Conservation (phyloP, 202 grass and related monocot genomes). For the Musa balbisiana region DNA sequence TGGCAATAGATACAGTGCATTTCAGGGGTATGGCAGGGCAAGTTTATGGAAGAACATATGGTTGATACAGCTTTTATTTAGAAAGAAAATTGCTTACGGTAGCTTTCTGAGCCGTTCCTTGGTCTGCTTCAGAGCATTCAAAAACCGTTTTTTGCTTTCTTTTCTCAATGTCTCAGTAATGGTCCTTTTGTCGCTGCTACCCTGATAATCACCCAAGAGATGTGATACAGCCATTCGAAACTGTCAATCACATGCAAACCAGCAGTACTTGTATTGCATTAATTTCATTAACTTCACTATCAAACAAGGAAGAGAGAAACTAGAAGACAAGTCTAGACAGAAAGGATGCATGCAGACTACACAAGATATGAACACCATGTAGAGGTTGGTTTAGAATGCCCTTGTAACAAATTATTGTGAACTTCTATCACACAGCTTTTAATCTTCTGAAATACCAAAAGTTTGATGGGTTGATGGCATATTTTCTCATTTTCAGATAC, state of each 20-base stretch:
- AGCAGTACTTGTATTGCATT: background rate
- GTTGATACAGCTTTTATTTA: background rate
- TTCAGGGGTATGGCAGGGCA: no score
- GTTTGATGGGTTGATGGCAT: no score
- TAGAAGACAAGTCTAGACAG: background rate
- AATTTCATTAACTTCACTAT: conserved; percentile 10
- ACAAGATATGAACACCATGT: background rate
- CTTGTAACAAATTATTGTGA: no score
- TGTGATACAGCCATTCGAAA: background rate
- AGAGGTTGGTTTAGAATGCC: no score
- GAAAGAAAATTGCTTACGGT: conserved; percentile 37
- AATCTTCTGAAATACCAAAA: no score
- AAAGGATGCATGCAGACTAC: background rate
- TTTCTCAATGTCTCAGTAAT: conserved; percentile 70
- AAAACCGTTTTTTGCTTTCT: conserved; percentile 51
- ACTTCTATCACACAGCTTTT: no score
- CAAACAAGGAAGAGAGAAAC: background rate
- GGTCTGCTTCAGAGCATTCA: conserved; percentile 44
- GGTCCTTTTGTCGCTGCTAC: conserved; percentile 52
- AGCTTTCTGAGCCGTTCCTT: conserved; percentile 47
- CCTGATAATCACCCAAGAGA: conserved; percentile 28
- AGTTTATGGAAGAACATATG: background rate
- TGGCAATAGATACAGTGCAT: no score
- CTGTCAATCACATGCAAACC: no score
- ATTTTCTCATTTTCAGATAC: no score